Evolutionary conservation across 2,329 filamentous ascomycete species (phyloP), one percentile per base, ranked within the genome.

Genomic region (Grosmannia huntii): DNA sequence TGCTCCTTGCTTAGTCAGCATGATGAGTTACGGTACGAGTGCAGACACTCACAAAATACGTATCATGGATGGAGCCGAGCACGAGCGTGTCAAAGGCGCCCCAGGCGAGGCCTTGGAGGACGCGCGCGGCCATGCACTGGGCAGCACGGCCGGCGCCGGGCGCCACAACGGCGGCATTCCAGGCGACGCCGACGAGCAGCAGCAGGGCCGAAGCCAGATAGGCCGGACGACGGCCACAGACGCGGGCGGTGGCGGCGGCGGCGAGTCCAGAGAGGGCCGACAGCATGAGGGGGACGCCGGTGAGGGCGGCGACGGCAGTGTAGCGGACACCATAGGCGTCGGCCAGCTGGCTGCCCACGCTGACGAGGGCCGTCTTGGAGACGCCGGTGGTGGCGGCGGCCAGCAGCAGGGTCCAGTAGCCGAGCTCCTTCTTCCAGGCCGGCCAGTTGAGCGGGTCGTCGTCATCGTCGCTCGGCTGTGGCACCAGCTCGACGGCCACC

Each of bases 381-480:
- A 74, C 75, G 2, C 74, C 73, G 4, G 75, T 69, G 2, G 81
- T 65, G 1, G 74, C 73, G 9, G 74, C 71, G 57, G 75, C 72
- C 56, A 76, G 65, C 19, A 82, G 66, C 0, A 84, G 65, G 1
- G 77, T 70, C 3, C 68, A 64, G 27, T 79, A 72, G 60, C 78
- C 76, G 9, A 77, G 63, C 57, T 81, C 75, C 58, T 81, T 82
- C 60, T 75, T 77, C 75, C 76, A 79, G 28, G 66, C 60, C 3
- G 76, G 73, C 81, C 80, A 83, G 63, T 83, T 84, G 76, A 82
- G 63, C 55, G 80, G 80, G 65, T 83, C 80, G 27, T 75, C 71
- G 0, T 72, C 70, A 57, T 80, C 76, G 58, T 81, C 76, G 57
- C 77, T 82, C 0, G 80, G 79, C 65, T 80, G 79, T 3, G 80